Evolutionary conservation across 169 alveolate genomes (phyloP).

Genomic region (Plasmodium inui): DNA sequence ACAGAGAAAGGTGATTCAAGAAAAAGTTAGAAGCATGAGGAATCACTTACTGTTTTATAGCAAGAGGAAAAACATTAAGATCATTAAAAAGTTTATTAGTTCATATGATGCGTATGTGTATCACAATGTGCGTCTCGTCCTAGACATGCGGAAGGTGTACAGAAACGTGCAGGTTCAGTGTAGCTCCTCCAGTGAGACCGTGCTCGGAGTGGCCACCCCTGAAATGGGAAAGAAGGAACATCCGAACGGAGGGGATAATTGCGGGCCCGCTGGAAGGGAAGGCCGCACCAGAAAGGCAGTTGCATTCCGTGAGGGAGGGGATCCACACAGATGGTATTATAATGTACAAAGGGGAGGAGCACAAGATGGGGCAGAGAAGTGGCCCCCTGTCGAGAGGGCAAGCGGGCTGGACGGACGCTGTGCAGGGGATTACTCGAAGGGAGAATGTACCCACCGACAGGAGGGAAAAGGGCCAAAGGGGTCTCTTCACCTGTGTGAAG

Average conservation of each 20-base stretch:
- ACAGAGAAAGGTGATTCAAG: background rate
- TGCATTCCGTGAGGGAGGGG: background rate
- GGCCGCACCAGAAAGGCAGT: background rate
- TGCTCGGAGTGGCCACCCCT: background rate
- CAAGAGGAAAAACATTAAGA: constrained; percentile 21
- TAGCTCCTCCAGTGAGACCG: background rate
- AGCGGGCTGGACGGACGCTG: background rate
- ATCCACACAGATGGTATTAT: background rate
- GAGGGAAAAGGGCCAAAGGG: background rate
- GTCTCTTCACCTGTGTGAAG: background rate
- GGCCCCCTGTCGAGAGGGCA: background rate
- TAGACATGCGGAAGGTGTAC: constrained; percentile 26
- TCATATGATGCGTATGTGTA: constrained; percentile 55
- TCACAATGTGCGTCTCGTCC: constrained; percentile 24
- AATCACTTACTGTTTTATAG: constrained; percentile 1
- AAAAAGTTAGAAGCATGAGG: background rate
- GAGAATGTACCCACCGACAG: background rate
- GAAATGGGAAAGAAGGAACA: background rate
- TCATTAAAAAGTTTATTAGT: constrained; percentile 63
- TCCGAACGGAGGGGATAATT: background rate
- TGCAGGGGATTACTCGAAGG: background rate
- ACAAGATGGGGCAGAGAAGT: background rate
- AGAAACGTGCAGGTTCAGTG: background rate
- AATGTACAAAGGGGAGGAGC: background rate
- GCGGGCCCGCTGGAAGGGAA: background rate